Evolutionary conservation across 2,329 filamentous ascomycete species (phyloP).

Genomic region (Fusarium sp.): DNA sequence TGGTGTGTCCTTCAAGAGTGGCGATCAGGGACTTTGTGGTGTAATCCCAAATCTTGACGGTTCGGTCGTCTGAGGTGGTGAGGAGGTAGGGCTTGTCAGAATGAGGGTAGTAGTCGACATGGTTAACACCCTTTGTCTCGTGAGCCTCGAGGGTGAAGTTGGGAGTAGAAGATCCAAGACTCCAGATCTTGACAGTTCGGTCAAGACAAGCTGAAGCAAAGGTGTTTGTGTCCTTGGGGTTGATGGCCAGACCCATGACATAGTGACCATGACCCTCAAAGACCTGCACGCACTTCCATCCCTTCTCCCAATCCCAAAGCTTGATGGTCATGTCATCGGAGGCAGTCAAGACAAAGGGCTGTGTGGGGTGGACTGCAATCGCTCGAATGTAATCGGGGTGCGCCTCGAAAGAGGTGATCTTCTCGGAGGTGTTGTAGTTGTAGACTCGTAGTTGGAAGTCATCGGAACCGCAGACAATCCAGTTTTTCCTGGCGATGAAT

Average conservation of each 20-base stretch:
- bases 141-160: conserved; percentile 98
- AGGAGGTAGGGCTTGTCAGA: conserved; percentile 87
- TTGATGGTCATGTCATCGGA: conserved; percentile 99
- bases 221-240: conserved; percentile 95
- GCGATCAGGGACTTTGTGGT: conserved; percentile 98
- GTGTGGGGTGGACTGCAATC: conserved; percentile 93
- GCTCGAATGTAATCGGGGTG: conserved; percentile 99
- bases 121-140: conserved; percentile 97
- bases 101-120: conserved; percentile 88
- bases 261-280: conserved; percentile 98
- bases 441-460: conserved; percentile 90
- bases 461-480: conserved; percentile 96
- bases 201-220: conserved; percentile 95
- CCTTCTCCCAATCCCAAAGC: conserved; percentile 98
- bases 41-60: conserved; percentile 99
- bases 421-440: conserved; percentile 99
- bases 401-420: conserved; percentile 96
- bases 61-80: conserved; percentile 95
- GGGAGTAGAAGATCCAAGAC: conserved; percentile 88
- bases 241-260: conserved; percentile 96
- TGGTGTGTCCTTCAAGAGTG: conserved; percentile 95
- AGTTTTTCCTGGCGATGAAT: conserved; percentile 98
- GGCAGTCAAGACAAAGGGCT: conserved; percentile 94
- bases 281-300: conserved; percentile 96
- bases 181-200: conserved; percentile 98